Base-by-base conservation (phyloP, 768 basidiomycete genomes). In the Boletales sp. region DNA sequence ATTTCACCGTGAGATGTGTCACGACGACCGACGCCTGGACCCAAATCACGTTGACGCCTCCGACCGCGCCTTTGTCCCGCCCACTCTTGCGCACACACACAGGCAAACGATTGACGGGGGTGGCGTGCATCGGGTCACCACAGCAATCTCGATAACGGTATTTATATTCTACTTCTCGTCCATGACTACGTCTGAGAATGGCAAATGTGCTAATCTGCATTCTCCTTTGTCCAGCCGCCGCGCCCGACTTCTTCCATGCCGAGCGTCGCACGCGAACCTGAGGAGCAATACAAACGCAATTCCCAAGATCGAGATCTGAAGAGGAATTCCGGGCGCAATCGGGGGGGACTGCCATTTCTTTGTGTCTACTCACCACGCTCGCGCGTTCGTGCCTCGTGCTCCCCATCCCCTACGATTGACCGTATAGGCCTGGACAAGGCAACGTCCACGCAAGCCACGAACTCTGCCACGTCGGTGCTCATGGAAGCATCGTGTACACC, bases 111-210 rank as follows among this genome's bases (percentile, higher is more conserved):
- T 51, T 49, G 51, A 56, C 44, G 18, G 40, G 44, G 46, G 51
- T 52, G 63, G 56, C 56, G 58, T 43, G 48, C 44, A 44, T 58
- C 59, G 60, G 56, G 64, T 66, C 42, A 50, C 41, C 53, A 53
- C 48, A 48, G 55, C 58, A 64, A 64, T 54, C 49, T 57, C 62
- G 56, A 58, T 58, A 63, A 60, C 62, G 65, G 65, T 66, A 65
- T 57, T 57, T 60, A 43, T 50, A 54, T 56, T 53, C 45, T 41
- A 35, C 53, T 61, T 55, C 54, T 53, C 40, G 19, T 56, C 30
- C 48, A 44, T 45, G 44, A 32, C 43, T 38, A 46, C 50, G 36
- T 52, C 47, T 44, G 38, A 37, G 46, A 62, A 55, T 50, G 50
- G 56, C 41, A 49, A 44, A 38, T 40, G 38, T 50, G 46, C 64